Evolutionary conservation across 257 asterid genomes (phyloP).

Genomic region (Gentiana straminea): DNA sequence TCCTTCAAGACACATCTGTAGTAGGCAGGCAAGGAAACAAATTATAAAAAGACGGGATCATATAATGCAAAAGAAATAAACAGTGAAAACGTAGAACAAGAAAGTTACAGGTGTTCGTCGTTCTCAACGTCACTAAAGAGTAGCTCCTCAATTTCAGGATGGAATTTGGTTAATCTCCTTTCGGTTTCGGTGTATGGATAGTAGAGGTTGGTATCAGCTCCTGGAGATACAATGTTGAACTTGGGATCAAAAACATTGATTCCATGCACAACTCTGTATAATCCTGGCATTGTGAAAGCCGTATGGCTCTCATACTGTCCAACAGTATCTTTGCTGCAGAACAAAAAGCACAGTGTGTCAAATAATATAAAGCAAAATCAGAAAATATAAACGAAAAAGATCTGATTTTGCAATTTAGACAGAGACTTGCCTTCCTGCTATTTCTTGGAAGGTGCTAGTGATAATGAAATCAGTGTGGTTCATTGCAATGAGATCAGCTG

Average conservation of each 20-base stretch:
- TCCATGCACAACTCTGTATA: conserved; percentile 86
- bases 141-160: conserved; percentile 74
- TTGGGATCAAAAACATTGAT: conserved; percentile 87
- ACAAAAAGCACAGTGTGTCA: neutral
- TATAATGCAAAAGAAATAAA: neutral
- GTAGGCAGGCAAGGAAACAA: neutral
- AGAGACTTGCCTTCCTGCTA: conserved; percentile 69
- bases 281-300: conserved; percentile 96
- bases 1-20: conserved; percentile 74
- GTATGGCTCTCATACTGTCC: conserved; percentile 92
- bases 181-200: conserved; percentile 61
- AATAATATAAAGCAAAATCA: neutral
- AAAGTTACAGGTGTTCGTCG: conserved; percentile 68
- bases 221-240: conserved; percentile 95
- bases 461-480: conserved; percentile 93
- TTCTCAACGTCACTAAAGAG: conserved; percentile 76
- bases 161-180: conserved; percentile 51
- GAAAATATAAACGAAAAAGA: neutral
- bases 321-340: conserved; percentile 75
- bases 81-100: neutral
- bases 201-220: conserved; percentile 70
- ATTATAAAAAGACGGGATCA: no score
- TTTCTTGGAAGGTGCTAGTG: conserved; percentile 97
- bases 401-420: neutral
- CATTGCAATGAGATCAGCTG: conserved; percentile 94